These are phyloP conservation scores for Tieghemostelium lacteum DNA, from an alignment of 78 protist genomes.

Conservation along the genomic window DNA sequence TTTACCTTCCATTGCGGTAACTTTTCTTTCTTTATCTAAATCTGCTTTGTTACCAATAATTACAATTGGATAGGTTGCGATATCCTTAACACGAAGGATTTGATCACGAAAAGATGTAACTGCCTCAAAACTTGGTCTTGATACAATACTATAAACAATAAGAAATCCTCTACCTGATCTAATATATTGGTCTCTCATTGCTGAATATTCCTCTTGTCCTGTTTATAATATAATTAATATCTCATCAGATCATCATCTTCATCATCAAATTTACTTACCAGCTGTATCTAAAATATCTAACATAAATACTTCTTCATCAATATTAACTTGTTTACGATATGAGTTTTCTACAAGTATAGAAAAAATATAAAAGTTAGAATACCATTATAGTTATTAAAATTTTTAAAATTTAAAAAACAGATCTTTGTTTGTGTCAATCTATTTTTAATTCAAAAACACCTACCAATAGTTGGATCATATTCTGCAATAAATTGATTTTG, in stretches of 20 bases:
- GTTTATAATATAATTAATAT: not conserved
- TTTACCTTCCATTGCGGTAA: conserved; percentile 86
- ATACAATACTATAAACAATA: conserved; percentile 75
- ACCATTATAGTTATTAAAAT: not conserved
- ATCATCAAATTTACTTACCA: conserved; percentile 79
- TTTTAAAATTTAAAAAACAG: not conserved
- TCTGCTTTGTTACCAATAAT: conserved; percentile 94
- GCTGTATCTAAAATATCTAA: conserved; percentile 90
- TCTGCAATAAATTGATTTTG: conserved; percentile 86
- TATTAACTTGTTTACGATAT: conserved; percentile 80
- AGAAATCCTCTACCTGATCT: conserved; percentile 81
- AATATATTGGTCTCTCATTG: conserved; percentile 88
- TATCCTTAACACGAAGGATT: conserved; percentile 65
- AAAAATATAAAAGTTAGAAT: not conserved
- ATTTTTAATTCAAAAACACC: not conserved
- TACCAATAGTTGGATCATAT: conserved; percentile 87
- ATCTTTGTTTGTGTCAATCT: not conserved
- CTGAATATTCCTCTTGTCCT: conserved; percentile 76
- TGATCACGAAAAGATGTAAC: conserved; percentile 74
- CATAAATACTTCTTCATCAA: conserved; percentile 79
- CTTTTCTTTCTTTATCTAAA: conserved; percentile 83
- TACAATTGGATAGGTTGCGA: conserved; percentile 77
- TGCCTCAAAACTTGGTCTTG: conserved; percentile 67
- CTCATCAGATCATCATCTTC: not conserved
- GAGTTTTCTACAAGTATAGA: conserved; percentile 31